These are phyloP conservation scores for Rhododendron simsii DNA, from an alignment of 148 eudicot genomes.

Conservation along the genomic window DNA sequence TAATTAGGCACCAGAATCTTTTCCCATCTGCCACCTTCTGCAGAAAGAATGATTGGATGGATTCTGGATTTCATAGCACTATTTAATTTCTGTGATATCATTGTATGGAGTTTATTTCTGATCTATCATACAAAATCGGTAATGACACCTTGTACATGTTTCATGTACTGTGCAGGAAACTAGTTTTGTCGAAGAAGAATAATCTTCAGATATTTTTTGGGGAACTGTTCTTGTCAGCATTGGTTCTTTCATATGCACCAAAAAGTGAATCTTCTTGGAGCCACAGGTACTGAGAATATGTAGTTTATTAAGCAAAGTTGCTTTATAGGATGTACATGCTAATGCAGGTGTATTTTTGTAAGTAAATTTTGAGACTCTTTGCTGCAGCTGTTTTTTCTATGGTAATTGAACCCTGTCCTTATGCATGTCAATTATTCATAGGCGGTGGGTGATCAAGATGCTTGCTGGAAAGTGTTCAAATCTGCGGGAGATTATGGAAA, in stretches of 20 bases:
- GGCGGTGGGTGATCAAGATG: constrained; percentile 90
- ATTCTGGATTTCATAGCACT: neutral
- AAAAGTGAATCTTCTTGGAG: constrained; percentile 92
- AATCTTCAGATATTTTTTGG: constrained; percentile 25
- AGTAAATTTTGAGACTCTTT: neutral
- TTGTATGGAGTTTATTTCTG: neutral
- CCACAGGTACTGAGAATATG: constrained; percentile 47
- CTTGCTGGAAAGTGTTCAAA: constrained; percentile 53
- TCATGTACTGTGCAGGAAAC: constrained; percentile 51
- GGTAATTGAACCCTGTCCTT: neutral
- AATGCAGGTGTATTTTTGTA: neutral
- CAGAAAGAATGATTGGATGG: neutral
- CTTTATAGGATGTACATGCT: neutral
- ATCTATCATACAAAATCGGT: neutral
- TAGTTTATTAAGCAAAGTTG: neutral
- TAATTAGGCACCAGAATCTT: neutral
- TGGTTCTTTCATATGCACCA: constrained; percentile 82
- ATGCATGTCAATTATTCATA: constrained; percentile 29
- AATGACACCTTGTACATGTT: neutral
- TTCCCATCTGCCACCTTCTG: neutral
- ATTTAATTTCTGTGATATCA: neutral
- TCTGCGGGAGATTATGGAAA: constrained; percentile 61
- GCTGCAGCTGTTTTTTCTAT: neutral
- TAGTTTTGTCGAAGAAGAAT: constrained; percentile 46
- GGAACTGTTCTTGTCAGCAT: constrained; percentile 54